Base-by-base conservation (phyloP, 2,329 filamentous ascomycete genomes). In the Nigrospora sphaerica region DNA sequence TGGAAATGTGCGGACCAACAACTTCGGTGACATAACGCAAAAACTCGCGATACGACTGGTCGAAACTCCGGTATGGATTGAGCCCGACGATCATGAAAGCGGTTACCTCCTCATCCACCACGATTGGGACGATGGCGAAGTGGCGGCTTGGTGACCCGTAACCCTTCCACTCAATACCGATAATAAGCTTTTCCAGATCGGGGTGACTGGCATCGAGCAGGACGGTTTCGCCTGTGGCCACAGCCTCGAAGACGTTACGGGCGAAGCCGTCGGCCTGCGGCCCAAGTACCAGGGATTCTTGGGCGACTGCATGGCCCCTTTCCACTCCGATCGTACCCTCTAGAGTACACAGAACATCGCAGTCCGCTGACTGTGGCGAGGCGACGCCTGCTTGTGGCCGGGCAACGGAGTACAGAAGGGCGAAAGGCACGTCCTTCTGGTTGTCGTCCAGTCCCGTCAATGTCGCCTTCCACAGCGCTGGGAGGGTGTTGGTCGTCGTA, bases 401-500 rank as follows among this genome's bases (percentile, higher is more conserved):
- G 11, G 58, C 54, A 3, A 62, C 52, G 2, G 62, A 62, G 41
- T 65, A 66, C 3, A 65, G 40, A 12, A 64, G 36, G 4, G 55
- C 60, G 42, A 64, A 61, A 2, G 61, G 62, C 2, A 64, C 44
- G 38, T 65, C 63, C 33, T 52, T 54, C 13, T 54, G 51, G 34
- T 63, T 54, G 3, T 47, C 44, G 14, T 50, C 46, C 7, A 65
- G 43, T 6, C 57, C 55, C 11, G 46, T 42, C 23, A 63, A 39
- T 3, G 62, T 45, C 7, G 53, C 54, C 6, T 49, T 32, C 63
- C 63, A 66, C 12, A 65, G 68, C 3, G 67, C 62, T 53, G 54
- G 65, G 36, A 53, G 56, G 31, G 53, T 58, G 16, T 49, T 59
- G 5, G 57, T 55, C 6, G 55, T 52, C 1, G 55, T 50, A 11